Conservation (phyloP, 345 rosid genomes). For the Carallia pectinifolia region DNA sequence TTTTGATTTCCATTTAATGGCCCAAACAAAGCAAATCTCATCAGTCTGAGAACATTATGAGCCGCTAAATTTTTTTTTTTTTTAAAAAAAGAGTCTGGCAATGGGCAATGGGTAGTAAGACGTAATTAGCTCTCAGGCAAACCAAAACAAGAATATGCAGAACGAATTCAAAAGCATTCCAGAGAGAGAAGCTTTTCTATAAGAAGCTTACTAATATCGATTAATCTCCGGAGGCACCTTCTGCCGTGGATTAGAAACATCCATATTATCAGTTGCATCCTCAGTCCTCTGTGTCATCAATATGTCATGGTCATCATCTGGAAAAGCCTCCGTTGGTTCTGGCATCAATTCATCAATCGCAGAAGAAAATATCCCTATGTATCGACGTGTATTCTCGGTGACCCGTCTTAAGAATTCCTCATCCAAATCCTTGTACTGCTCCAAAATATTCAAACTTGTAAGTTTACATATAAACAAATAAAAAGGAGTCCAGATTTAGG, state of each 20-base stretch:
- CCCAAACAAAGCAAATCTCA: too few relatives aligned
- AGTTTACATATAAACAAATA: too few relatives aligned
- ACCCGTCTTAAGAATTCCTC: conserved; percentile 69
- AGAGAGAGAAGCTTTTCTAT: conserved; percentile 1
- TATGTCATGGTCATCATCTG: conserved; percentile 84
- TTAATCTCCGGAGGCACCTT: conserved; percentile 88
- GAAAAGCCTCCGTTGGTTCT: conserved; percentile 80
- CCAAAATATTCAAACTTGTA: not conserved
- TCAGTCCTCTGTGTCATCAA: conserved; percentile 90
- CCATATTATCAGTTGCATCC: conserved; percentile 50
- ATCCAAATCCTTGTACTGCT: conserved; percentile 63
- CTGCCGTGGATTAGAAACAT: conserved; percentile 67
- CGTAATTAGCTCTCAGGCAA: too few relatives aligned
- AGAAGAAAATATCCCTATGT: conserved; percentile 64
- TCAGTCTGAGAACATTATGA: too few relatives aligned
- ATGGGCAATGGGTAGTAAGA: too few relatives aligned
- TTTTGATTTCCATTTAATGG: too few relatives aligned
- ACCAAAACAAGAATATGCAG: not conserved
- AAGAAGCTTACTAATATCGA: conserved; percentile 70
- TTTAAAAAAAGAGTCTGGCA: too few relatives aligned
- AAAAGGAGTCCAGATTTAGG: too few relatives aligned
- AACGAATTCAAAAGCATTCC: not conserved
- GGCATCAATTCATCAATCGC: conserved; percentile 86
- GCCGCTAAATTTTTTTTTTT: too few relatives aligned
- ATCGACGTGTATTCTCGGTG: conserved; percentile 88